phyloP scores from a whole-genome alignment of 805 yeast species.

The Candida lessepsii region DNA sequence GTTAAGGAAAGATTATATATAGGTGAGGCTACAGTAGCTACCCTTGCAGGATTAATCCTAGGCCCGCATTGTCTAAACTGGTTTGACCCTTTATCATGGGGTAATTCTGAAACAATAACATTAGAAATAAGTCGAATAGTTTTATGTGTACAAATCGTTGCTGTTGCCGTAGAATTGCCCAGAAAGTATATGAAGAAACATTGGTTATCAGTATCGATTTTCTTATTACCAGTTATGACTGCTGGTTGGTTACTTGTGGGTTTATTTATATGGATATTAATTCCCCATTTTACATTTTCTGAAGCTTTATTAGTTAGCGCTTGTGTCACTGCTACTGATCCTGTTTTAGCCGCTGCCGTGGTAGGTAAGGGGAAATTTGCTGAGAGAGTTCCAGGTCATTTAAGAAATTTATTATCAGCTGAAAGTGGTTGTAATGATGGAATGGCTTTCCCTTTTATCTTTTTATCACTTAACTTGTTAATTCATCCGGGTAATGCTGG shows the following conservation, averaged over 20 bases:
- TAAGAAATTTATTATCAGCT: constrained; percentile 77
- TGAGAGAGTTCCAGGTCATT: constrained; percentile 87
- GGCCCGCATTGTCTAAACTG: constrained; percentile 86
- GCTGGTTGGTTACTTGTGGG: constrained; percentile 86
- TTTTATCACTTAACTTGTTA: constrained; percentile 65
- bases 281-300: constrained; percentile 70
- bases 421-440: constrained; percentile 94
- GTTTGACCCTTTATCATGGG: constrained; percentile 85
- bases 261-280: constrained; percentile 70
- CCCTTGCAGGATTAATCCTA: constrained; percentile 78
- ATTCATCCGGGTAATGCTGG: constrained; percentile 63
- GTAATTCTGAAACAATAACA: constrained; percentile 77
- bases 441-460: constrained; percentile 90
- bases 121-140: constrained; percentile 81
- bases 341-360: constrained; percentile 91
- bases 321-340: constrained; percentile 93
- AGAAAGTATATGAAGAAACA: constrained; percentile 83
- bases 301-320: constrained; percentile 77
- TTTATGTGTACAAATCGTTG: constrained; percentile 84
- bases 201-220: constrained; percentile 71
- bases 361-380: constrained; percentile 95
- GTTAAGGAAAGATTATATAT: constrained; percentile 81
- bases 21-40: constrained; percentile 90
- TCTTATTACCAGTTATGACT: constrained; percentile 86
- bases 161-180: constrained; percentile 92